Evolutionary conservation across 495 filamentous ascomycete species (phyloP), one percentile per base, ranked within the genome.

Genomic region (Thozetella sp.): DNA sequence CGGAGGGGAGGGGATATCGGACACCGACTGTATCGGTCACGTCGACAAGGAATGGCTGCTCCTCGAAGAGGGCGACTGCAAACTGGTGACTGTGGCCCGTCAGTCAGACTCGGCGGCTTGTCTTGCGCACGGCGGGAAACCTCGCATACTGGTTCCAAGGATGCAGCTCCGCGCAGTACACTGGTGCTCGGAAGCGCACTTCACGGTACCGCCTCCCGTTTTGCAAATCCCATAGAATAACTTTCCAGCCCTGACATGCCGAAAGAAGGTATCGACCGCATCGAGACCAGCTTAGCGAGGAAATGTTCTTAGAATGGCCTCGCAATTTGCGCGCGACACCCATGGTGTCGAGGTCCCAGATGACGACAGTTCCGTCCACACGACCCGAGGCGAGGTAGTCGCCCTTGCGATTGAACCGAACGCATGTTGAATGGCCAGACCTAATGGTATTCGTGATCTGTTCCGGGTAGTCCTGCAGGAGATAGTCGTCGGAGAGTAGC

Each of bases 331-430:
- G 88, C 43, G 95, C 95, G 19, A 98, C 89, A 37, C 94, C 93
- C 80, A 93, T 95, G 25, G 96, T 98, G 70, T 97, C 96, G 45
- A 97, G 82, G 69, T 99, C 95, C 80, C 97, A 99, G 55, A 99
- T 90, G 30, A 97, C 90, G 50, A 98, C 90, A 17, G 89, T 93
- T 62, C 95, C 95, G 76, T 98, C 93, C 59, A 91, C 93, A 72
- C 95, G 86, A 70, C 95, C 95, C 25, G 93, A 93, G 43, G 95
- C 95, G 59, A 99, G 87, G 64, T 93, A 92, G 71, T 98, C 93
- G 66, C 95, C 95, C 70, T 87, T 90, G 71, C 91, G 90, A 66
- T 93, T 97, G 83, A 99, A 99, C 54, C 93, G 90, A 48, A 97
- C 70, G 66, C 79, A 84, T 65, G 81, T 87, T 25, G 81, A 81